Conservation (phyloP, 257 asterid species). For the Solanum arcanum region DNA sequence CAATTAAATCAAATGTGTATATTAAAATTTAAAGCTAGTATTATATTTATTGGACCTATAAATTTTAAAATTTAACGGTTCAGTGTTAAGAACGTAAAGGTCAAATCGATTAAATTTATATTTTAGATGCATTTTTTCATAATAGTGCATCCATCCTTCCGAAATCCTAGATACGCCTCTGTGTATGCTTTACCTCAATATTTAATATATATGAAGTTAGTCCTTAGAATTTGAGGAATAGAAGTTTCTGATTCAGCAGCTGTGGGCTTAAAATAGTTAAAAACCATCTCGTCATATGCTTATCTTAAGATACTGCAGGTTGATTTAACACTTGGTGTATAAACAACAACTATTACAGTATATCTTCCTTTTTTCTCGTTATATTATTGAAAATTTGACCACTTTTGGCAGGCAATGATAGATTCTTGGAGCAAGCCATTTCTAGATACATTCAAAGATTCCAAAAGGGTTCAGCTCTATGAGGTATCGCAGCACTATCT, state of each 20-base stretch:
- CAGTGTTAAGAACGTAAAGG: neutral
- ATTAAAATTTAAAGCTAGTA: too few species aligned
- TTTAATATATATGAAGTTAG: neutral
- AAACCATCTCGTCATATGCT: neutral
- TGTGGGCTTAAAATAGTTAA: neutral
- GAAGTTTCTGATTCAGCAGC: neutral
- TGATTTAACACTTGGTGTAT: neutral
- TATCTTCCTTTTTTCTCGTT: neutral
- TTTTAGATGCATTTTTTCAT: neutral
- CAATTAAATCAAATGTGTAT: neutral
- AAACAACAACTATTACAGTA: neutral
- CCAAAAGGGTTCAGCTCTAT: conserved; percentile 38
- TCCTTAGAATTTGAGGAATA: neutral
- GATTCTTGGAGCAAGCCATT: conserved; percentile 79
- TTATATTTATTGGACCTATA: neutral
- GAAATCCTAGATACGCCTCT: neutral
- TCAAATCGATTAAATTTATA: too few species aligned
- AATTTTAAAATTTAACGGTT: too few species aligned
- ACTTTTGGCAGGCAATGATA: conserved; percentile 53
- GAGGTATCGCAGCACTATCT: conserved; percentile 38
- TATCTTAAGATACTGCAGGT: neutral
- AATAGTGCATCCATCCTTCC: neutral
- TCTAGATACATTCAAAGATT: conserved; percentile 40
- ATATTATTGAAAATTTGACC: neutral
- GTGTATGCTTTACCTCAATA: neutral